Evolutionary conservation across 2,329 filamentous ascomycete genomes (phyloP).

Genomic region (Talaromyces sp.): DNA sequence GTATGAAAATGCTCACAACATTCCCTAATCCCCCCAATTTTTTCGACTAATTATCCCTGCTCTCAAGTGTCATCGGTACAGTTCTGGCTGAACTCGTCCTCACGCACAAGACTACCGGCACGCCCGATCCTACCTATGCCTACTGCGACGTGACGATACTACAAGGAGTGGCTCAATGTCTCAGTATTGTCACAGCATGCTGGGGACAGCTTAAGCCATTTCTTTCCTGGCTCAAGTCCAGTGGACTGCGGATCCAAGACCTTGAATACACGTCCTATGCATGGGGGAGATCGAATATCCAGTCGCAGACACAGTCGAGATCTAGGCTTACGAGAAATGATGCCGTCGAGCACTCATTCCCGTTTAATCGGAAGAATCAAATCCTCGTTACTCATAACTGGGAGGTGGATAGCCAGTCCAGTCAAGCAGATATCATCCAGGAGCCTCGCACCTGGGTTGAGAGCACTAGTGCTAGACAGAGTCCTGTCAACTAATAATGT

Average conservation of each 20-base stretch:
- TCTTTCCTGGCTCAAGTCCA: background rate
- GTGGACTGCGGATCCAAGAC: background rate
- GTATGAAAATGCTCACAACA: background rate
- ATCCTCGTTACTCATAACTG: conserved; percentile 11
- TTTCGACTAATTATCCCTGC: background rate
- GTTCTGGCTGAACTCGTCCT: background rate
- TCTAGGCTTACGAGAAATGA: background rate
- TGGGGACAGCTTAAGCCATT: conserved; percentile 3
- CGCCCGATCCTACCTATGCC: background rate
- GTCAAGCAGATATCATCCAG: conserved; percentile 8
- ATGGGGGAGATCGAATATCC: background rate
- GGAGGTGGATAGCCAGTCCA: conserved; percentile 13
- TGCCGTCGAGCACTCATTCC: background rate
- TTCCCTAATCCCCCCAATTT: too few relatives aligned
- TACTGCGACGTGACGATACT: background rate
- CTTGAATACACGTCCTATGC: background rate
- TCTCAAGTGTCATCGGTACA: background rate
- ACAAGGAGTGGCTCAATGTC: background rate
- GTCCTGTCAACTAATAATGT: background rate
- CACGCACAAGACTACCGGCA: background rate
- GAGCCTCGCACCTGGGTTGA: background rate
- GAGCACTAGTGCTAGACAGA: background rate
- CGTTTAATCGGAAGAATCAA: background rate
- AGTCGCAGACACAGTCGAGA: background rate
- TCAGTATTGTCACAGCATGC: conserved; percentile 1